A percentile compares a stretch with the other conserved stretches of the same genome.
These are phyloP conservation scores for Cunninghamia lanceolata DNA, from an alignment of 75 land plant species.

Conservation along the genomic window DNA sequence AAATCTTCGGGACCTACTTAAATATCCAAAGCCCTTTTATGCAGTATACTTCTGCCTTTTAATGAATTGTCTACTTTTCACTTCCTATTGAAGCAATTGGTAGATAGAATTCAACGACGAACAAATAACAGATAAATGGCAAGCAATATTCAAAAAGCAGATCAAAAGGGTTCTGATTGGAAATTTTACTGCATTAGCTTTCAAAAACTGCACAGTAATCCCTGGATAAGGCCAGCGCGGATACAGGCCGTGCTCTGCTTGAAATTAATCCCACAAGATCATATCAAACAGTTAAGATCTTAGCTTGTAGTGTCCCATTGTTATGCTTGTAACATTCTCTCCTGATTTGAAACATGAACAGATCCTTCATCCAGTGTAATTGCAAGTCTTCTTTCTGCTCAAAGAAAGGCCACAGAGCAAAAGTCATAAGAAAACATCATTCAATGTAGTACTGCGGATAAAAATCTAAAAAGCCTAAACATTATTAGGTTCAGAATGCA, in stretches of 20 bases:
- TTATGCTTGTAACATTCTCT: not conserved
- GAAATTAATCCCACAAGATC: not conserved
- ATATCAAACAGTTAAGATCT: not conserved
- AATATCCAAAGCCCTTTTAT: not conserved
- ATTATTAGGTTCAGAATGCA: not conserved
- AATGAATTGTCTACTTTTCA: not conserved
- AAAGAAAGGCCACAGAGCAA: not conserved
- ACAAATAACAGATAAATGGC: not conserved
- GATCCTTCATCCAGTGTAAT: not conserved
- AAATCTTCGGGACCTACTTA: not conserved
- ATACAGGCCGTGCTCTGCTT: not conserved
- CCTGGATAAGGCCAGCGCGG: not conserved
- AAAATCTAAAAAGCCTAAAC: not conserved
- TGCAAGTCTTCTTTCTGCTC: not conserved
- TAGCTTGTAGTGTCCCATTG: not conserved
- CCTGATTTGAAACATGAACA: not conserved
- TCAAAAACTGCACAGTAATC: no score
- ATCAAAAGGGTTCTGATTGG: not conserved
- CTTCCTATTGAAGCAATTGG: not conserved
- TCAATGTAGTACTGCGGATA: not conserved
- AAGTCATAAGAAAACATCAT: not conserved
- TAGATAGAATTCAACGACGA: not conserved
- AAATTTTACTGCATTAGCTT: not conserved
- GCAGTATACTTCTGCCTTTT: not conserved
- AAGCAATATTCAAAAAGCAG: no score